Percentiles rank a stretch among this genome's conserved stretches.
Evolutionary conservation across 768 basidiomycete species (phyloP).

Genomic region (Suillus hirtellus): DNA sequence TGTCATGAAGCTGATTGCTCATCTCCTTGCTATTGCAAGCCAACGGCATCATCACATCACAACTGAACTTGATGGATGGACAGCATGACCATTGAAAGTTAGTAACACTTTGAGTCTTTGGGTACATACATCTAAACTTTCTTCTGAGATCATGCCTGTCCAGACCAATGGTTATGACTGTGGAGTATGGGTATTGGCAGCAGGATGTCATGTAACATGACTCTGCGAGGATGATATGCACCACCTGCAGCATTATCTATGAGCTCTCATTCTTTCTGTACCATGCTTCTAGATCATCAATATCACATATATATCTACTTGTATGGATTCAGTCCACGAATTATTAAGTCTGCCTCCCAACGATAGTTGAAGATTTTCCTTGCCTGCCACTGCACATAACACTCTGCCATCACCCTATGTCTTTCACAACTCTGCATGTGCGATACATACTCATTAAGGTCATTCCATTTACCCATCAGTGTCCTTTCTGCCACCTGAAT

Average conservation of each 20-base stretch:
- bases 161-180: constrained; percentile 25
- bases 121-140: not conserved
- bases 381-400: constrained; percentile 8
- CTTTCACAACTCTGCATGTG: not conserved
- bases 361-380: not conserved
- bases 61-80: constrained; percentile 11
- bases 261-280: constrained; percentile 9
- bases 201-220: constrained; percentile 14
- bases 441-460: not conserved
- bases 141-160: constrained; percentile 1
- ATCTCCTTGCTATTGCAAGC: constrained; percentile 6
- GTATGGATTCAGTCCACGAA: not conserved
- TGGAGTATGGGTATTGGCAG: constrained; percentile 27
- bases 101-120: not conserved
- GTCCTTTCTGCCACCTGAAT: not conserved
- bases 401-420: constrained; percentile 3
- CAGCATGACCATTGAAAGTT: constrained; percentile 6
- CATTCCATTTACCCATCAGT: not conserved
- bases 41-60: not conserved
- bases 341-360: not conserved
- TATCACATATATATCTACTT: not conserved
- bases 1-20: constrained; percentile 13
- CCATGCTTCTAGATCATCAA: not conserved
- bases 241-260: constrained; percentile 13
- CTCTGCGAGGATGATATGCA: constrained; percentile 20